These are phyloP conservation scores for Pythium dissotocum DNA, from an alignment of 352 stramenopile species.

Conservation along the genomic window DNA sequence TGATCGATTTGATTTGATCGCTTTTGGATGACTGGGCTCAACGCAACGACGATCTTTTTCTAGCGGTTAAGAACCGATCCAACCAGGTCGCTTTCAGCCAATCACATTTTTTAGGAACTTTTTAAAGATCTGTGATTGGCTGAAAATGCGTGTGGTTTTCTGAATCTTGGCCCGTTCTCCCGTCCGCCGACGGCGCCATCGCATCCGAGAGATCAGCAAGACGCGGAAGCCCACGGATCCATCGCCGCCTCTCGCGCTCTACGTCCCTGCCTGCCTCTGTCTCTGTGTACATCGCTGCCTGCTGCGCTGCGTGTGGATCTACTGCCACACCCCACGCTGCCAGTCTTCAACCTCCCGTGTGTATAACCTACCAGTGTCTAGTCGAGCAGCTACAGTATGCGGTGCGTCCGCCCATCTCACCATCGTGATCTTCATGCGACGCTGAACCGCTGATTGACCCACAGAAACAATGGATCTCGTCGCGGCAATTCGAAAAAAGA, in stretches of 20 bases:
- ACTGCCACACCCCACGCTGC: background rate
- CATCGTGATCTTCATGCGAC: background rate
- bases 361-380: background rate
- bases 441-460: background rate
- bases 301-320: background rate
- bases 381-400: conserved; percentile 18
- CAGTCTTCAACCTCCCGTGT: background rate
- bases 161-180: conserved; percentile 4
- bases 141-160: conserved; percentile 6
- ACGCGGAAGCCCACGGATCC: conserved; percentile 4
- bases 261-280: background rate
- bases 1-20: background rate
- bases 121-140: background rate
- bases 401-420: background rate
- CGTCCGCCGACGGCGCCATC: background rate
- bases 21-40: background rate
- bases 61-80: conserved; percentile 15
- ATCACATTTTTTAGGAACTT: background rate
- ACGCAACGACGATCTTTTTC: background rate
- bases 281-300: background rate
- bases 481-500: conserved; percentile 27
- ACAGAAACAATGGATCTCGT: conserved; percentile 30
- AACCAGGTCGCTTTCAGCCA: conserved; percentile 6
- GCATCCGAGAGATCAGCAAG: conserved; percentile 14
- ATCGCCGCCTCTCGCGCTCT: background rate